phyloP scores from a whole-genome alignment of 2,329 filamentous ascomycete genomes.

The Seiridium unicorne region DNA sequence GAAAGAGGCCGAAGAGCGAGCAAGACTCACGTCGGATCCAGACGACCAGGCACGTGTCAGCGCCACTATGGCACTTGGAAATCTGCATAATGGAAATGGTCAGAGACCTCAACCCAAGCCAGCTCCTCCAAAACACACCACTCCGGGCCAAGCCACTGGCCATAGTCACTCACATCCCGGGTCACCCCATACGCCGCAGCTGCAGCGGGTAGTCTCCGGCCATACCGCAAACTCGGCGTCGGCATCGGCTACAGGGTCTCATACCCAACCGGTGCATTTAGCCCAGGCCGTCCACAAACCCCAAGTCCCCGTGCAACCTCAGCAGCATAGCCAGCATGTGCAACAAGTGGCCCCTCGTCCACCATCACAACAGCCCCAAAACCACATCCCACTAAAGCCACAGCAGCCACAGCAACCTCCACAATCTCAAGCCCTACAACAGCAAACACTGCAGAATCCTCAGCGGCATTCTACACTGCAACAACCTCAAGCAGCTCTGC shows the following conservation, averaged over 20 bases:
- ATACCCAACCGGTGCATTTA: conserved; percentile 11
- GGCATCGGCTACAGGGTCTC: conserved; percentile 12
- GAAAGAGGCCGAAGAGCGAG: conserved; percentile 65
- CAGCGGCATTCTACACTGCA: conserved; percentile 4
- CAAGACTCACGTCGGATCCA: conserved; percentile 50
- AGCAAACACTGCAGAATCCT: conserved; percentile 24
- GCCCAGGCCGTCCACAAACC: background rate
- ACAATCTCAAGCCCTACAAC: background rate
- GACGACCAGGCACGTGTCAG: conserved; percentile 61
- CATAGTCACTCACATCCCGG: conserved; percentile 20
- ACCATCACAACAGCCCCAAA: conserved; percentile 1
- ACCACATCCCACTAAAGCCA: conserved; percentile 1
- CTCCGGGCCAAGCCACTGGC: conserved; percentile 16
- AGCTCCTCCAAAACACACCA: conserved; percentile 15
- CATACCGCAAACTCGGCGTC: conserved; percentile 16
- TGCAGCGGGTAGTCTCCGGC: background rate
- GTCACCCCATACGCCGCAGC: conserved; percentile 17
- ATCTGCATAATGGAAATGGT: conserved; percentile 44
- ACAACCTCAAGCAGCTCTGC: conserved; percentile 7
- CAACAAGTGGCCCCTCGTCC: conserved; percentile 12
- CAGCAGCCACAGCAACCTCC: background rate
- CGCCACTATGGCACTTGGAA: conserved; percentile 56
- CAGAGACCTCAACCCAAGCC: conserved; percentile 17
- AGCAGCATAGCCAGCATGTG: conserved; percentile 6
- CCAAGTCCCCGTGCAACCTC: background rate